Conservation (phyloP, 2,329 filamentous ascomycete species). For the Diaporthe australafricana region DNA sequence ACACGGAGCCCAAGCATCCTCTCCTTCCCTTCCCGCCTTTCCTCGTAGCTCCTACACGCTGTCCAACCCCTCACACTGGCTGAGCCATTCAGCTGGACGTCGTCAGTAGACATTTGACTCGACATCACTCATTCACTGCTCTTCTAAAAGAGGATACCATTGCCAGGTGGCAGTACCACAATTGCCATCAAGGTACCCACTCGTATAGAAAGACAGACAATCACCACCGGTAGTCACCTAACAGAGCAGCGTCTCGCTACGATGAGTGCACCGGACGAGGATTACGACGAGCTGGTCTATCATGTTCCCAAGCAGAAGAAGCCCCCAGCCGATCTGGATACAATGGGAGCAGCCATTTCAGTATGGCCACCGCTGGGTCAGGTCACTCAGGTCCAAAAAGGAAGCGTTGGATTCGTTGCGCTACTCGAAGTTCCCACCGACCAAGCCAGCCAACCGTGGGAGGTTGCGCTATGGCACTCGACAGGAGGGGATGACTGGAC, state of each 20-base stretch:
- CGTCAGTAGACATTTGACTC: too few relatives aligned
- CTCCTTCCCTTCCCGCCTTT: background rate
- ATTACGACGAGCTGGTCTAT: constrained; percentile 52
- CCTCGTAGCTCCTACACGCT: background rate
- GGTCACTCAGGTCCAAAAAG: constrained; percentile 68
- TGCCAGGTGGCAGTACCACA: too few relatives aligned
- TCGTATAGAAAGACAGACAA: background rate
- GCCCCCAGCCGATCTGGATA: constrained; percentile 43
- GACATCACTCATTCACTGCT: background rate
- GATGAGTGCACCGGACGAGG: constrained; percentile 44
- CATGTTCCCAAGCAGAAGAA: constrained; percentile 53
- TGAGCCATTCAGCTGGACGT: background rate
- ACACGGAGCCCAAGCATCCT: background rate
- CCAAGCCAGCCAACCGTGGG: constrained; percentile 70
- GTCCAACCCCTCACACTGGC: background rate
- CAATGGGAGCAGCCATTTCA: constrained; percentile 54
- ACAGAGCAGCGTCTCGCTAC: background rate
- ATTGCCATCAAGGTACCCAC: background rate
- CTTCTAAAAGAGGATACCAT: background rate
- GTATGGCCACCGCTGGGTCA: constrained; percentile 81
- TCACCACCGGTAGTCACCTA: background rate
- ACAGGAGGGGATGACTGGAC: constrained; percentile 59
- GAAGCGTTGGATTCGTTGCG: constrained; percentile 71
- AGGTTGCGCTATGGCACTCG: constrained; percentile 80
- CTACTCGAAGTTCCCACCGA: constrained; percentile 73